Base-by-base conservation (phyloP, 2,329 filamentous ascomycete genomes). In the Aspergillus transmontanensis region DNA sequence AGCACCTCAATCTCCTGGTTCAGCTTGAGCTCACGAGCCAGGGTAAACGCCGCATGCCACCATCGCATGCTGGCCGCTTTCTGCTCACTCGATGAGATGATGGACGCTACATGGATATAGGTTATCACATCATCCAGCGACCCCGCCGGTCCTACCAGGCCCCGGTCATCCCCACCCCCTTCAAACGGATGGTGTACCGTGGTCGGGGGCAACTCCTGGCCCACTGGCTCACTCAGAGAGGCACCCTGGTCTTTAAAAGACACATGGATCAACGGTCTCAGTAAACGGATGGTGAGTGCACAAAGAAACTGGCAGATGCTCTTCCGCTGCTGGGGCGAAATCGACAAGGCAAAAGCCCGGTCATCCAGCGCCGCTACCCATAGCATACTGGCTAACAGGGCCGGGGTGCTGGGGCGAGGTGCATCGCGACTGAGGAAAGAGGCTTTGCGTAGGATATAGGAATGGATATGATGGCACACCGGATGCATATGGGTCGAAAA, bases 301-400 rank as follows among this genome's bases (percentile, higher is more conserved):
- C 96, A 85, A 41, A 97, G 82, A 78, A 91, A 94, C 78, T 96
- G 92, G 77, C 93, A 97, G 60, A 95, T 90, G 74, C 92, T 92
- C 64, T 90, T 90, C 58, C 94, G 86, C 21, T 93, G 91, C 16
- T 92, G 91, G 2, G 93, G 92, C 34, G 91, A 88, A 58, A 90
- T 92, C n/a, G 92, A 93, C 65, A 97, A 78, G 72, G 93, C 93
- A 50, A 93, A 87, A 11, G 93, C 92, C 73, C 96, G 92, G 78
- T 93, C 95, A 21, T 93, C 96, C 76, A 97, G 90, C n/a, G 93
- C 93, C 34, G 93, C 92, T 54, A 96, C 91, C 93, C 93, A 97
- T n/a, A 97, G 86, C 87, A 97, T 97, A 78, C 93, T 96, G 43
- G 94, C 92, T 30, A 97, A 83, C 53, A 97, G 82, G 4, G 93